Evolutionary conservation across 1,284 basidiomycete genomes (phyloP).

Genomic region (Ganoderma meredithae): DNA sequence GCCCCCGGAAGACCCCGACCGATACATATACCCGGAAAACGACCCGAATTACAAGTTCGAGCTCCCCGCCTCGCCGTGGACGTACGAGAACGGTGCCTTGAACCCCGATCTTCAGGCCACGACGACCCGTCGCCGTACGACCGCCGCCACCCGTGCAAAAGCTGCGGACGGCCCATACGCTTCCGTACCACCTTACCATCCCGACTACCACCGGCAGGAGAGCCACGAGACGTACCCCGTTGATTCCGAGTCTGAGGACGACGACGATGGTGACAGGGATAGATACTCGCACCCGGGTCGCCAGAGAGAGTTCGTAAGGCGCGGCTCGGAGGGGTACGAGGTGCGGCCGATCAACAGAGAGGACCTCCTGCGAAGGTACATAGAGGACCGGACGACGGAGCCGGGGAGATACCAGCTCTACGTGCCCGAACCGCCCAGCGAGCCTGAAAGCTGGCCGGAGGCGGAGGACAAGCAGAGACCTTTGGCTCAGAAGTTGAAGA

Average conservation of each 20-base stretch:
- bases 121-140: slow-evolving; percentile 29
- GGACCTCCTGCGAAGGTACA: slow-evolving; percentile 62
- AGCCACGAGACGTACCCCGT: slow-evolving; percentile 35
- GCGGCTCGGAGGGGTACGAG: slow-evolving; percentile 85
- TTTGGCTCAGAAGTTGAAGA: slow-evolving; percentile 37
- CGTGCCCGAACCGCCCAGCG: slow-evolving; percentile 56
- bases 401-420: slow-evolving; percentile 68
- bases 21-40: slow-evolving; percentile 39
- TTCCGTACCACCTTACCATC: slow-evolving; percentile 75
- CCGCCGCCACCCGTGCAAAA: slow-evolving; percentile 19
- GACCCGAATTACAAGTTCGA: slow-evolving; percentile 50
- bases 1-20: slow-evolving; percentile 66
- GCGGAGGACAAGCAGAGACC: slow-evolving; percentile 41
- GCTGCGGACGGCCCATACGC: slow-evolving; percentile 47
- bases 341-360: slow-evolving; percentile 66
- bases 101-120: slow-evolving; percentile 79
- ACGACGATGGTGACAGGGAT: slow-evolving; percentile 46
- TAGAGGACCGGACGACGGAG: slow-evolving; percentile 59
- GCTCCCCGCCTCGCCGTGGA: slow-evolving; percentile 78
- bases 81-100: slow-evolving; percentile 77
- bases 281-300: slow-evolving; percentile 32
- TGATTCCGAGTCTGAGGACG: slow-evolving; percentile 49
- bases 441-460: slow-evolving; percentile 38
- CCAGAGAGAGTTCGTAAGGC: slow-evolving; percentile 50
- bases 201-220: slow-evolving; percentile 60